Conservation (phyloP, 768 basidiomycete genomes). For the Antrodiella citrinella region DNA sequence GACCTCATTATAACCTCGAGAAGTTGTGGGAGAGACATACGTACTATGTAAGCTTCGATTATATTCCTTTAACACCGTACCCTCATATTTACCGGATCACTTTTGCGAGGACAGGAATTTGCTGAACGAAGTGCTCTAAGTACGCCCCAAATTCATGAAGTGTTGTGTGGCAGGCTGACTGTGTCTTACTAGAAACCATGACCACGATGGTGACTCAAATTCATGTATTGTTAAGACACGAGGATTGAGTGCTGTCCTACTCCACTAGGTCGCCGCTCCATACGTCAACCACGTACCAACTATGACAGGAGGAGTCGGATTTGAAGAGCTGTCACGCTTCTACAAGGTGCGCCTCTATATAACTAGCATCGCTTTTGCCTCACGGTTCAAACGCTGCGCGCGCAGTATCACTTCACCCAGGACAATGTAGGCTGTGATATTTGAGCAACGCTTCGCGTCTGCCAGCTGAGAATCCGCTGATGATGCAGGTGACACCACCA, state of each 20-base stretch:
- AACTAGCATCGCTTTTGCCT: neutral
- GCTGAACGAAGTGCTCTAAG: constrained; percentile 31
- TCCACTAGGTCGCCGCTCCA: constrained; percentile 29
- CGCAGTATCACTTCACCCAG: constrained; percentile 32
- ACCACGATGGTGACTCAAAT: constrained; percentile 30
- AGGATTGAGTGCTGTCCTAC: no score
- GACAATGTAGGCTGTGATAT: constrained; percentile 16
- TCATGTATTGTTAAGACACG: no score
- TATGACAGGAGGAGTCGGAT: constrained; percentile 39
- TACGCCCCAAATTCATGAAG: constrained; percentile 17
- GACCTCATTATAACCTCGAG: constrained; percentile 38
- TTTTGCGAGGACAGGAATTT: constrained; percentile 25
- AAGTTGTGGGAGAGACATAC: constrained; percentile 40
- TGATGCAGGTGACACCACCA: constrained; percentile 34
- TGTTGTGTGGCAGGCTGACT: neutral
- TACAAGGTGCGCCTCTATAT: constrained; percentile 28
- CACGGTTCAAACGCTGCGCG: no score
- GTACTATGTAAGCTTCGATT: constrained; percentile 26
- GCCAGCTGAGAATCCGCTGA: neutral
- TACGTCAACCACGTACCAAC: constrained; percentile 37
- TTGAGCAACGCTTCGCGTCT: neutral
- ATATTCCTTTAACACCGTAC: neutral
- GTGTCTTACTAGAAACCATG: constrained; percentile 28
- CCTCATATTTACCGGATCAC: neutral
- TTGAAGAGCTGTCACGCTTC: constrained; percentile 34